Percentiles rank a stretch among this genome's conserved stretches.
Conservation (phyloP, 257 asterid species). For the Nicotiana otophora region DNA sequence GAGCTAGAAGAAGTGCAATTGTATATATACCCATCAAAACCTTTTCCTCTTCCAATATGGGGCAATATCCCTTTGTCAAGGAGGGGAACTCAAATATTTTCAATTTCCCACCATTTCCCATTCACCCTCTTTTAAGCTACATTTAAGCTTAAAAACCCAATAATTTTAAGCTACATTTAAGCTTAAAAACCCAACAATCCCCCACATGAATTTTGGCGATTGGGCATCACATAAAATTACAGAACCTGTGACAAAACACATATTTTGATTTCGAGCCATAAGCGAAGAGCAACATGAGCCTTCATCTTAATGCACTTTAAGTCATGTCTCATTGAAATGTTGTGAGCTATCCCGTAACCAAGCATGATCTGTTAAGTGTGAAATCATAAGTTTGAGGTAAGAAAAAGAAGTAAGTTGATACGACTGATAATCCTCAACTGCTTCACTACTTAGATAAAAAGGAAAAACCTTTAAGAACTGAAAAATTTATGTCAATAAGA, state of each 20-base stretch:
- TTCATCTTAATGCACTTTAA: slow-evolving; percentile 6
- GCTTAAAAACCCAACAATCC: no score
- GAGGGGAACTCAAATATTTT: no score
- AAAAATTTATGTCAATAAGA: not conserved
- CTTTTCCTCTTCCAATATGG: no score
- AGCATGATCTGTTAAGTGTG: slow-evolving; percentile 42
- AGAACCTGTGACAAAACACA: slow-evolving; percentile 50
- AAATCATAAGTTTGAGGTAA: not conserved
- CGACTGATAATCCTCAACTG: not conserved
- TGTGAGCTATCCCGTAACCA: slow-evolving; percentile 40
- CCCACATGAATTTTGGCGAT: slow-evolving; percentile 27
- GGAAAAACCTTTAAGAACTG: not conserved
- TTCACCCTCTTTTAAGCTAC: no score
- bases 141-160: no score
- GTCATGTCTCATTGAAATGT: slow-evolving; percentile 11
- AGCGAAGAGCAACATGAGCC: slow-evolving; percentile 17
- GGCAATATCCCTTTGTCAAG: no score
- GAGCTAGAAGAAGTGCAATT: no score
- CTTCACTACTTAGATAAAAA: not conserved
- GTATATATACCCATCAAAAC: no score
- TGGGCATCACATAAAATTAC: no score
- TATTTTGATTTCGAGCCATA: slow-evolving; percentile 44
- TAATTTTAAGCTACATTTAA: no score
- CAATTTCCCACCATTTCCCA: no score
- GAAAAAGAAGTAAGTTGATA: not conserved